A percentile compares a stretch with the other conserved stretches of the same genome.
phyloP scores from a whole-genome alignment of 495 filamentous ascomycete species.

The Penicillium coprophilum region DNA sequence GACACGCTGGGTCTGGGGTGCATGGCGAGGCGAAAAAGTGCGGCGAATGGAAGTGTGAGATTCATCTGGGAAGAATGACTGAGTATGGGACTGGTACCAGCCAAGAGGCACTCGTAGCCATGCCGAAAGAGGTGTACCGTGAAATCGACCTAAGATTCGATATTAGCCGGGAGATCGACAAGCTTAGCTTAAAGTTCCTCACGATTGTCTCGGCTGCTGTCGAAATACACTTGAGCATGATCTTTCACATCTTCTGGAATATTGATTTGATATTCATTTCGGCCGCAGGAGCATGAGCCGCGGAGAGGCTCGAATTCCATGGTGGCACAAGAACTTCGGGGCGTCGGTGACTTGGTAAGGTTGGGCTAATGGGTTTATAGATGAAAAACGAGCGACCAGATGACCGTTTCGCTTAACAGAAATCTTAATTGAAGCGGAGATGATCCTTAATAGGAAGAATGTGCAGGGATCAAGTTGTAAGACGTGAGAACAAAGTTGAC shows the following conservation, averaged over 20 bases:
- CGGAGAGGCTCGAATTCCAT: constrained; percentile 53
- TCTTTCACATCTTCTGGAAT: constrained; percentile 58
- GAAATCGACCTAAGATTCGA: constrained; percentile 54
- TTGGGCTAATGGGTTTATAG: neutral
- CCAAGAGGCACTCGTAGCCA: constrained; percentile 78
- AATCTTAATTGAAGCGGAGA: neutral
- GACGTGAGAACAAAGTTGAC: neutral
- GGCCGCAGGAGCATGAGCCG: constrained; percentile 80
- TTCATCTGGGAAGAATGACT: constrained; percentile 76
- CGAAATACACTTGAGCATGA: constrained; percentile 67
- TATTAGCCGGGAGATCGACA: constrained; percentile 16
- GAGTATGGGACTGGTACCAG: constrained; percentile 70
- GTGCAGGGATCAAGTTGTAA: neutral
- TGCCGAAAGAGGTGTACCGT: constrained; percentile 67
- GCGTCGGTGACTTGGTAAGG: neutral
- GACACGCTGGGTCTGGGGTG: constrained; percentile 61
- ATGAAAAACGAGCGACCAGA: neutral
- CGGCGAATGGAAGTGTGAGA: constrained; percentile 69
- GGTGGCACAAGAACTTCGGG: constrained; percentile 12
- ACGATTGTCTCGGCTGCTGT: constrained; percentile 64
- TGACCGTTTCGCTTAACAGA: neutral
- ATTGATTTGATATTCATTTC: constrained; percentile 75
- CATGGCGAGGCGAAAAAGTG: constrained; percentile 61
- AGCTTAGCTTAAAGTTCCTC: constrained; percentile 32
- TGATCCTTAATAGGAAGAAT: neutral